Evolutionary conservation across 2,329 filamentous ascomycete genomes (phyloP).

Genomic region (Nemania sp.): DNA sequence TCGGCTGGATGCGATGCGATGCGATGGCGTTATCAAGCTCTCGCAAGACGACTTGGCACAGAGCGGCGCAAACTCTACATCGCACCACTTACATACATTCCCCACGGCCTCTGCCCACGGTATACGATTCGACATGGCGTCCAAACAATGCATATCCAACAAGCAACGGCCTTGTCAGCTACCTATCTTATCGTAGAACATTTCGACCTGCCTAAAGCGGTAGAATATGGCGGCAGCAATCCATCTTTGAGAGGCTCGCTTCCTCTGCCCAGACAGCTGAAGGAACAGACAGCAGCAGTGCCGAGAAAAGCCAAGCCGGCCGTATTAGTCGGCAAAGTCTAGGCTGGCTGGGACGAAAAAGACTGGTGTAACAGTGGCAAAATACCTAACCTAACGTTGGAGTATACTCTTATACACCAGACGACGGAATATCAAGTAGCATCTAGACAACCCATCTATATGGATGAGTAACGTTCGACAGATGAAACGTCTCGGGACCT

Average conservation of each 20-base stretch:
- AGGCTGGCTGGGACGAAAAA: slow-evolving; percentile 4
- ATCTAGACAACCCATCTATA: no score
- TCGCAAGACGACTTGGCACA: slow-evolving; percentile 1
- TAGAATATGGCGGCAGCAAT: background rate
- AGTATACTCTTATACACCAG: no score
- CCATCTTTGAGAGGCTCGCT: slow-evolving; percentile 9
- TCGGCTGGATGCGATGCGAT: background rate
- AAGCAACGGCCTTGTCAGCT: slow-evolving; percentile 7
- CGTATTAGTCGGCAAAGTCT: slow-evolving; percentile 11
- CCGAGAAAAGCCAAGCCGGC: slow-evolving; percentile 20
- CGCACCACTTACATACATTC: background rate
- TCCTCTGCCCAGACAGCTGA: slow-evolving; percentile 19
- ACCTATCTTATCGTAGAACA: slow-evolving; percentile 18
- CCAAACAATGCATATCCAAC: no score
- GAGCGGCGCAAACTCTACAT: background rate
- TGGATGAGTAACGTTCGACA: no score
- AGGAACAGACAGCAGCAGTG: slow-evolving; percentile 9
- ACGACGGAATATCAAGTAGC: no score
- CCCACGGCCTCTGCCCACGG: no score
- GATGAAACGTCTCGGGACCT: no score
- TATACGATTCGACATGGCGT: no score
- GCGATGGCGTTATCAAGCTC: slow-evolving; percentile 21
- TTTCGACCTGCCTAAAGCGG: slow-evolving; percentile 22
- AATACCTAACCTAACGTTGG: no score
- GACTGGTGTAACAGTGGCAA: slow-evolving; percentile 4